These are phyloP conservation scores for Wallacemonas rigidus DNA, from an alignment of 208 protist species.

Conservation along the genomic window DNA sequence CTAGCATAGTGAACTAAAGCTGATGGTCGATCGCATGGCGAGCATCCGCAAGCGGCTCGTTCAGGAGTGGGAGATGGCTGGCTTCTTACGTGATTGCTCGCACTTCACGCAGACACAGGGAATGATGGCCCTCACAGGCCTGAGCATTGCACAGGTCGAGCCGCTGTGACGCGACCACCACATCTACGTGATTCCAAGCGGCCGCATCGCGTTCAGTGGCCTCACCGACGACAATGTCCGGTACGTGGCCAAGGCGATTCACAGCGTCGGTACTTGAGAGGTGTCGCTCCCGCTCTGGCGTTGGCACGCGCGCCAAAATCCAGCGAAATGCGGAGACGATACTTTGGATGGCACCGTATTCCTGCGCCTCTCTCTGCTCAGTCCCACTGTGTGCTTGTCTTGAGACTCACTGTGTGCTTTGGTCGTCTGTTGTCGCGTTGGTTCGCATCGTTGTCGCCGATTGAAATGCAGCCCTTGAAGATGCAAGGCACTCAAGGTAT, in stretches of 20 bases:
- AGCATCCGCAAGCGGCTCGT: conserved; percentile 65
- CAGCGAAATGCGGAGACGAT: no score
- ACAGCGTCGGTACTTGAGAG: conserved; percentile 51
- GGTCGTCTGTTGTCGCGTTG: no score
- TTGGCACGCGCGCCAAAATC: no score
- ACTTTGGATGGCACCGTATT: no score
- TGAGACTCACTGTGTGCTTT: no score
- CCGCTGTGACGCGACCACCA: conserved; percentile 54
- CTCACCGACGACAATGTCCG: conserved; percentile 68
- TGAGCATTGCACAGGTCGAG: conserved; percentile 77
- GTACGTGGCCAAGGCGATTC: conserved; percentile 73
- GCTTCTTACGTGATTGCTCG: conserved; percentile 80
- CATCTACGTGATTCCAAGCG: conserved; percentile 79
- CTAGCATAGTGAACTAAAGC: conserved; percentile 88
- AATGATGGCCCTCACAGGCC: conserved; percentile 96
- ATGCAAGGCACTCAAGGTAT: no score
- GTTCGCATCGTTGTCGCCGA: no score
- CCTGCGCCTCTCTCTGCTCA: no score
- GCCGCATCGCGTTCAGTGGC: conserved; percentile 76
- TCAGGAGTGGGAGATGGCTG: conserved; percentile 53
- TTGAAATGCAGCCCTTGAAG: no score
- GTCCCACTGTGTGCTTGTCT: no score
- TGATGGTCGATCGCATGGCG: conserved; percentile 84
- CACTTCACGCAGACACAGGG: conserved; percentile 95
- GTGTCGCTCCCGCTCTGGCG: no score